Base-by-base conservation (phyloP, 2,329 filamentous ascomycete species). In the Xylaria sp. region DNA sequence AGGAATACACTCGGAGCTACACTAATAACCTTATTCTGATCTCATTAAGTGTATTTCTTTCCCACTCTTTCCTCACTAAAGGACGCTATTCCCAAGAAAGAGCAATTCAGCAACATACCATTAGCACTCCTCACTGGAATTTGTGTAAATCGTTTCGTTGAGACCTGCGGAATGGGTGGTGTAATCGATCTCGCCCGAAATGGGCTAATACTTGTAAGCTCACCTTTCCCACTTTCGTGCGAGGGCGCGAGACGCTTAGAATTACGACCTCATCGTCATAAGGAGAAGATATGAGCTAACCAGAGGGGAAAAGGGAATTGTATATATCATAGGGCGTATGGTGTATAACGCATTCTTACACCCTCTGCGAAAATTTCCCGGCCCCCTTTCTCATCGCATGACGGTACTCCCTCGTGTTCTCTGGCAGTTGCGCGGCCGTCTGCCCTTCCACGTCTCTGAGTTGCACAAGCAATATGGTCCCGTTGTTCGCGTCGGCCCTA, bases 401-500 rank as follows among this genome's bases (percentile, higher is more conserved):
- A 69, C 73, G 1, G 32, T 23, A 34, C 3, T 76, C 6, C 76
- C 76, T 8, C 71, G 72, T 10, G 23, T 54, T 25, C 70, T 69
- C 25, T 60, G 70, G 39, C 51, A 72, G 1, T 2, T 71, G 1
- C 58, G 32, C 2, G 78, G 78, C 10, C 52, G 44, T 13, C 62
- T 79, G 1, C 64, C 71, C 1, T 74, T 69, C 41, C 64, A 72
- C 32, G 56, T 77, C 3, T 41, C 48, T 9, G 63, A 76, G 6
- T 64, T 82, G n/a, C 80, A 82, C 66, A 63, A 72, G 4, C 70
- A 76, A 48, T 83, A 83, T 60, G 84, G 83, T 3, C 70, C 77
- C 0, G 75, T 83, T 1, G 80, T 85, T 18, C 81, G 84, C 6
- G 69, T 83, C 34, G 74, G 75, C 1, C 83, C 84, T 0, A 74